These are phyloP conservation scores for Termitomyces sp. DNA, from an alignment of 768 basidiomycete species.

Conservation along the genomic window DNA sequence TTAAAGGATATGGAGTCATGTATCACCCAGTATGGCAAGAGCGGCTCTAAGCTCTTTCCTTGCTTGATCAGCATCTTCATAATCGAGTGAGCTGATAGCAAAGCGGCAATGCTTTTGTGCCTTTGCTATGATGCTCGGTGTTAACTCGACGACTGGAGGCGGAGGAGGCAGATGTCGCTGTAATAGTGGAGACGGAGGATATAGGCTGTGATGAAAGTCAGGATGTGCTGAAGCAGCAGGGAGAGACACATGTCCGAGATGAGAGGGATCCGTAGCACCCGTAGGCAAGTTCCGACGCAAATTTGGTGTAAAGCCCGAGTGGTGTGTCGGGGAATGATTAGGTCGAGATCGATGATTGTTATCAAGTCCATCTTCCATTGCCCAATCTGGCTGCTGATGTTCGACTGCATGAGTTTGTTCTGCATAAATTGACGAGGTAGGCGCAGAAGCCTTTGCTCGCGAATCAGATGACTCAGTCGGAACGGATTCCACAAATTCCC, in stretches of 20 bases:
- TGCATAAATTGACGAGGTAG: slow-evolving; percentile 4
- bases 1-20: slow-evolving; percentile 3
- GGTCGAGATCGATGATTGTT: background rate
- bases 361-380: background rate
- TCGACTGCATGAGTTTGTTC: slow-evolving; percentile 3
- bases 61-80: slow-evolving; percentile 88
- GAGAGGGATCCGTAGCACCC: background rate
- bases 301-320: background rate
- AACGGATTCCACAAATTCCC: background rate
- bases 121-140: slow-evolving; percentile 60
- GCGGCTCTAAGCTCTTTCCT: slow-evolving; percentile 77
- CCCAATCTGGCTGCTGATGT: background rate
- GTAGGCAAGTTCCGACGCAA: background rate
- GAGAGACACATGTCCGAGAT: background rate
- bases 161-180: slow-evolving; percentile 18
- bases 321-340: background rate
- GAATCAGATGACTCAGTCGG: background rate
- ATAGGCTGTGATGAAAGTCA: slow-evolving; percentile 6
- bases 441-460: slow-evolving; percentile 9
- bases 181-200: slow-evolving; percentile 13
- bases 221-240: background rate
- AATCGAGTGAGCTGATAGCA: slow-evolving; percentile 93
- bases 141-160: slow-evolving; percentile 39
- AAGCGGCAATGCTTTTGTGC: slow-evolving; percentile 90
- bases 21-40: slow-evolving; percentile 58